Percentiles rank a stretch among this genome's conserved stretches.
Evolutionary conservation across 805 yeast species (phyloP).

Genomic region (Saccharomycopsis javanensis): DNA sequence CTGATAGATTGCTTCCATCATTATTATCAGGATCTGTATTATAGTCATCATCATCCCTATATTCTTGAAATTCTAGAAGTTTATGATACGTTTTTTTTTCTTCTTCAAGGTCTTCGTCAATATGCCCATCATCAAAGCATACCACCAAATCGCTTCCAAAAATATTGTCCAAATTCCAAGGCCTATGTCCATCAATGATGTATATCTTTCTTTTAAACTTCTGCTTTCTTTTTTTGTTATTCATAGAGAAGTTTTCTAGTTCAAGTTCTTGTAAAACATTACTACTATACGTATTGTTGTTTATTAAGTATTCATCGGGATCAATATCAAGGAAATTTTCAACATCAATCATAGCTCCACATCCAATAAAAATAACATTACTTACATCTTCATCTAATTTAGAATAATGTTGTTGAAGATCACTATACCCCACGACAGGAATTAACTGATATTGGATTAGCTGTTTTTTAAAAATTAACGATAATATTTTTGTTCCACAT

Average conservation of each 20-base stretch:
- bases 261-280: neutral
- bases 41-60: constrained; percentile 27
- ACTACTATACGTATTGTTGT: constrained; percentile 19
- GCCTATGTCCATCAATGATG: constrained; percentile 85
- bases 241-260: constrained; percentile 5
- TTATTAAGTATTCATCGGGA: constrained; percentile 39
- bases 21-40: constrained; percentile 25
- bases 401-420: constrained; percentile 52
- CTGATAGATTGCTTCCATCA: constrained; percentile 20
- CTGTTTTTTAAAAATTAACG: constrained; percentile 63
- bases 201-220: constrained; percentile 52
- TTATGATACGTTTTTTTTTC: constrained; percentile 57
- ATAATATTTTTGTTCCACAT: constrained; percentile 75
- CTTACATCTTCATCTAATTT: constrained; percentile 65
- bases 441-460: constrained; percentile 79
- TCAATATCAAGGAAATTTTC: constrained; percentile 64
- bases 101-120: constrained; percentile 45
- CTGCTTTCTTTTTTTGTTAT: constrained; percentile 23
- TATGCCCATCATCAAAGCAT: constrained; percentile 82
- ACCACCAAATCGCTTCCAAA: constrained; percentile 71
- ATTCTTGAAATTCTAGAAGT: constrained; percentile 35
- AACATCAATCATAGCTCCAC: constrained; percentile 87
- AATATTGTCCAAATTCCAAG: constrained; percentile 91
- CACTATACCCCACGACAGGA: constrained; percentile 89
- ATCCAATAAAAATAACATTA: constrained; percentile 75